Evolutionary conservation across 352 stramenopile genomes (phyloP).

Genomic region (Phytophthora colocasiae): DNA sequence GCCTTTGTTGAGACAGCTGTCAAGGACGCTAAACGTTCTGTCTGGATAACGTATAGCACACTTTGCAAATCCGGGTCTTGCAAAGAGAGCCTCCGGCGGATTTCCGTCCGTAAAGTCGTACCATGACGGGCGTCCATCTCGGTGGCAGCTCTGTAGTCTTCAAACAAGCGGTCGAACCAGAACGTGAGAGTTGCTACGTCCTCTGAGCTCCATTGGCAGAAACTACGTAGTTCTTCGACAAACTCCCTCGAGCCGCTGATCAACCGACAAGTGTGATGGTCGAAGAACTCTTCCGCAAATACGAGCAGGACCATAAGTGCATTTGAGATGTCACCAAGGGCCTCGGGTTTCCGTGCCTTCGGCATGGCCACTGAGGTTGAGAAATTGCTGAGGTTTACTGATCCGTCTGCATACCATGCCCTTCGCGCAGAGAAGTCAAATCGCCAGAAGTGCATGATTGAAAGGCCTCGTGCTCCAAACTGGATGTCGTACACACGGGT

Average conservation of each 20-base stretch:
- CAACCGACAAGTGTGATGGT: slow-evolving; percentile 1
- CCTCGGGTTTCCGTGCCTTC: background rate
- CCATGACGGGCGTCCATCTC: background rate
- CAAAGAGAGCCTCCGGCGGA: background rate
- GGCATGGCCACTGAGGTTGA: background rate
- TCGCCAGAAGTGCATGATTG: slow-evolving; percentile 16
- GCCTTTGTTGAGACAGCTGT: background rate
- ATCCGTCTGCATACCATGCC: slow-evolving; percentile 19
- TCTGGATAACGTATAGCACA: slow-evolving; percentile 11
- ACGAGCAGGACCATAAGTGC: slow-evolving; percentile 12
- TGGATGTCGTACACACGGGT: slow-evolving; percentile 10
- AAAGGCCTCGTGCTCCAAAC: slow-evolving; percentile 11
- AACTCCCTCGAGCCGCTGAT: slow-evolving; percentile 1
- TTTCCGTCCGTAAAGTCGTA: background rate
- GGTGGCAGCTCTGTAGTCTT: slow-evolving; percentile 3
- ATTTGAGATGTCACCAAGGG: slow-evolving; percentile 13
- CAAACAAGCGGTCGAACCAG: slow-evolving; percentile 8
- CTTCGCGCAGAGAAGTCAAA: slow-evolving; percentile 21
- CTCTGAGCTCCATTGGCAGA: background rate
- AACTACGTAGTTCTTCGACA: slow-evolving; percentile 8
- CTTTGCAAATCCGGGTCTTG: slow-evolving; percentile 11
- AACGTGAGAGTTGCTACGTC: slow-evolving; percentile 1
- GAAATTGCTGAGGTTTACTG: slow-evolving; percentile 20
- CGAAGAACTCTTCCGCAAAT: slow-evolving; percentile 17
- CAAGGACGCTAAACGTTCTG: slow-evolving; percentile 1